phyloP scores from a whole-genome alignment of 2,329 filamentous ascomycete species.

The Metarhizium humberi region DNA sequence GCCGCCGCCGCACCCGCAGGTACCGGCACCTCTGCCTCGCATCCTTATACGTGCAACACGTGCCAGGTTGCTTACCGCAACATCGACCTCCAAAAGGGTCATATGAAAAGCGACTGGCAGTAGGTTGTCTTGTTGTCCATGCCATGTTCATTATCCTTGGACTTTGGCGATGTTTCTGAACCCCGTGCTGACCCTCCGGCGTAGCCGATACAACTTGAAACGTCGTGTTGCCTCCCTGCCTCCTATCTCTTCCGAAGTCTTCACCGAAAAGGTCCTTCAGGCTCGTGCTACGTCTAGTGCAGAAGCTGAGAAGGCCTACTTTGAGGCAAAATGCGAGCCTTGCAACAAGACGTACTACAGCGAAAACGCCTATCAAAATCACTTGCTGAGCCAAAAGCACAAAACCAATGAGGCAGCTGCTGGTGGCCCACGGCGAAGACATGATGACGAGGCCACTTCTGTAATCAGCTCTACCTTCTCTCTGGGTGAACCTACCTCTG shows the following conservation, averaged over 20 bases:
- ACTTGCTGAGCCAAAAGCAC: slow-evolving; percentile 85
- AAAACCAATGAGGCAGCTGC: slow-evolving; percentile 46
- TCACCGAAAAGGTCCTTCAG: slow-evolving; percentile 90
- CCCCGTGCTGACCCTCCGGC: slow-evolving; percentile 1
- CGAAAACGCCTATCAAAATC: slow-evolving; percentile 91
- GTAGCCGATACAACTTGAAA: slow-evolving; percentile 89
- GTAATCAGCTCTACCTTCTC: slow-evolving; percentile 89
- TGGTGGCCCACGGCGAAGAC: slow-evolving; percentile 21
- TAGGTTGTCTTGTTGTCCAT: slow-evolving; percentile 38
- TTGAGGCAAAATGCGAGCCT: slow-evolving; percentile 70
- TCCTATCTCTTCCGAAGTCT: slow-evolving; percentile 83
- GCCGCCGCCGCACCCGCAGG: slow-evolving; percentile 19
- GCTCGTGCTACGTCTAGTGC: slow-evolving; percentile 78
- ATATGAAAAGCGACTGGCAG: slow-evolving; percentile 99
- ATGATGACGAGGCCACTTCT: slow-evolving; percentile 65
- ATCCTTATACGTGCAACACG: slow-evolving; percentile 97
- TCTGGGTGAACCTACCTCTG: slow-evolving; percentile 65
- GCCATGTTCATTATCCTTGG: too few relatives aligned
- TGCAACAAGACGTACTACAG: slow-evolving; percentile 94
- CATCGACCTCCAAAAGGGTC: slow-evolving; percentile 82
- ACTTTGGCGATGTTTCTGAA: not conserved
- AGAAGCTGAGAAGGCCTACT: slow-evolving; percentile 79
- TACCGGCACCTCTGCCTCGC: slow-evolving; percentile 38
- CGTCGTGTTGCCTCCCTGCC: slow-evolving; percentile 84
- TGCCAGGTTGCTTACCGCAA: slow-evolving; percentile 95